Conservation (phyloP, 306 rosid genomes). For the Arachis hypogaea region DNA sequence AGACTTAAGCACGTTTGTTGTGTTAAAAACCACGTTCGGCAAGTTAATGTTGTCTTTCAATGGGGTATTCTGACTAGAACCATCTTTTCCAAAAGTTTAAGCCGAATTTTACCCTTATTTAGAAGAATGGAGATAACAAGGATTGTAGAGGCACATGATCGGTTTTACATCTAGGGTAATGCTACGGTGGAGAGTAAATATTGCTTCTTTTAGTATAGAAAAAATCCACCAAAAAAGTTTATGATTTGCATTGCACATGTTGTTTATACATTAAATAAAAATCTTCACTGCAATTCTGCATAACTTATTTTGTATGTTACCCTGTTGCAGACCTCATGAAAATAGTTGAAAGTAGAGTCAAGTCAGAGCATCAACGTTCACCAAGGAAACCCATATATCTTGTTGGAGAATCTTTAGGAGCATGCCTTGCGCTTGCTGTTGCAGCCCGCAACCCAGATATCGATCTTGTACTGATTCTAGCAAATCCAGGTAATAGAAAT, state of each 20-base stretch:
- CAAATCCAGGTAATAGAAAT: constrained; percentile 69
- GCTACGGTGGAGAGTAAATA: no score
- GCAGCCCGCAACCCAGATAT: constrained; percentile 79
- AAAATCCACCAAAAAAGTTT: no score
- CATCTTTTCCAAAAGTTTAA: no score
- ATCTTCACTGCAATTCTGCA: neutral
- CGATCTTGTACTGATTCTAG: constrained; percentile 82
- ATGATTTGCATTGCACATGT: no score
- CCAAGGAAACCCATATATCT: constrained; percentile 86
- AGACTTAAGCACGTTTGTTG: constrained; percentile 4
- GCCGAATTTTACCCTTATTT: no score
- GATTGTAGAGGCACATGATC: no score
- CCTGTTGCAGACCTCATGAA: constrained; percentile 66
- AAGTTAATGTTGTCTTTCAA: constrained; percentile 19
- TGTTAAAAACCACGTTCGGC: constrained; percentile 9
- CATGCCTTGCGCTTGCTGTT: constrained; percentile 81
- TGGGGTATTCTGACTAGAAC: no score
- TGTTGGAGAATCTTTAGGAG: constrained; percentile 87
- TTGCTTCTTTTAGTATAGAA: no score
- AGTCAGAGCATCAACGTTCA: constrained; percentile 53
- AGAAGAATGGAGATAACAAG: no score
- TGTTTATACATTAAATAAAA: no score
- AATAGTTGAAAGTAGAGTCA: constrained; percentile 68
- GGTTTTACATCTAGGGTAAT: no score
- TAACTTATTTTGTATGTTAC: constrained; percentile 24